These are phyloP conservation scores for Musa balbisiana DNA, from an alignment of 202 grass and related monocot genomes.

Conservation along the genomic window DNA sequence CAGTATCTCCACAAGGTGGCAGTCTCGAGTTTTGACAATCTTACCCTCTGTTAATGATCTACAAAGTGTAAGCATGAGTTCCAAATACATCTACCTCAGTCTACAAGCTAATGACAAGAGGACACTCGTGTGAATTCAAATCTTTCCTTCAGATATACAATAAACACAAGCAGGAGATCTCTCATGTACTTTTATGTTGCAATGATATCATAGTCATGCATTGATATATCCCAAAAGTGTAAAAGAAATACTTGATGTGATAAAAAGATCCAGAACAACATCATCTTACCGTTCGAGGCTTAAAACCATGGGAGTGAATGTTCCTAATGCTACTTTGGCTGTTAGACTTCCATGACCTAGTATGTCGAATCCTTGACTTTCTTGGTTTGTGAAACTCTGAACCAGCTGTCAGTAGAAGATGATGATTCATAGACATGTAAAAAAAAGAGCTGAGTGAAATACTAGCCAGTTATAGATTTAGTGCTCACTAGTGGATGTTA, in stretches of 20 bases:
- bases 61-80: slow-evolving; percentile 12
- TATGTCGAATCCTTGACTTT: slow-evolving; percentile 9
- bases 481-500: not conserved
- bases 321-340: not conserved
- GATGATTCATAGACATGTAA: not conserved
- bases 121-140: too few species aligned
- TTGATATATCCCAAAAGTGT: not conserved
- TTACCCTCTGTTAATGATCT: slow-evolving; percentile 33
- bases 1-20: slow-evolving; percentile 43
- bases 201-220: too few species aligned
- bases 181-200: too few species aligned
- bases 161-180: too few species aligned
- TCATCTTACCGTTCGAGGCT: slow-evolving; percentile 6
- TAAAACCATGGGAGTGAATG: slow-evolving; percentile 8
- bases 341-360: slow-evolving; percentile 13
- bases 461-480: not conserved
- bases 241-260: not conserved
- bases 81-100: not conserved
- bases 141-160: too few species aligned
- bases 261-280: not conserved
- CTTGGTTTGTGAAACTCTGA: slow-evolving; percentile 14
- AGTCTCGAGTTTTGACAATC: slow-evolving; percentile 36
- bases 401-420: not conserved
- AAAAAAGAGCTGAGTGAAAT: not conserved
- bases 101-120: not conserved